Base-by-base conservation (phyloP, 768 basidiomycete species). In the Mycena sanguinolenta region DNA sequence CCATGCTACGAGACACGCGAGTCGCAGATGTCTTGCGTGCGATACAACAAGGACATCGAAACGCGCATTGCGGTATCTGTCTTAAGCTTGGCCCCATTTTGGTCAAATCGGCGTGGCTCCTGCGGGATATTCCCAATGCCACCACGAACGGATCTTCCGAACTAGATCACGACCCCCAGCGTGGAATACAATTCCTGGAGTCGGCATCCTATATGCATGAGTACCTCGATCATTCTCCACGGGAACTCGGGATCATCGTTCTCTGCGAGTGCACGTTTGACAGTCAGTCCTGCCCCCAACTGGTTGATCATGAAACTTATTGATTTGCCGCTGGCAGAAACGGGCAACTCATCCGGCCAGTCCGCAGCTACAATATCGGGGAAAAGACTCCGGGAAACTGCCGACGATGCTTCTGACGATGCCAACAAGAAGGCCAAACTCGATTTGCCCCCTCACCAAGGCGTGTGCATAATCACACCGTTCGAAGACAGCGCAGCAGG, bases 341-440 rank as follows among this genome's bases (percentile, higher is more conserved):
- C 44, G 21, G 21, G 7, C 44, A 4, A 14, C 32, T 46, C 44
- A n/a, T 7, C 44, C 14, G 17, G n/a, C n/a, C n/a, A n/a, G 16
- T 46, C 17, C 44, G n/a, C 44, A 46, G 19, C 6, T 34, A 34
- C 32, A 46, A 38, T 86, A 7, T 38, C 14, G 36, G 36, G 39
- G 13, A 39, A 39, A 39, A 39, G 39, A 17, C 39, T 14, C 3
- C 16, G 3, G 16, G 39, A 39, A 5, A 14, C 39, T 12, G 10
- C 36, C 6, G 36, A 38, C 6, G 36, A 38, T 38, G 36, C 16
- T 10, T 17, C 39, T 3, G 39, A 39, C 16, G 10, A 4, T 39
- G 16, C 9, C 13, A 4, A 14, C 6, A 39, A 39, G 39, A 39
- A 39, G 16, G 39, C 39, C 39, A 39, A 39, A 39, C 13, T 39